Evolutionary conservation across 768 basidiomycete species (phyloP).

Genomic region (Xerocomus brunneocitrinus): DNA sequence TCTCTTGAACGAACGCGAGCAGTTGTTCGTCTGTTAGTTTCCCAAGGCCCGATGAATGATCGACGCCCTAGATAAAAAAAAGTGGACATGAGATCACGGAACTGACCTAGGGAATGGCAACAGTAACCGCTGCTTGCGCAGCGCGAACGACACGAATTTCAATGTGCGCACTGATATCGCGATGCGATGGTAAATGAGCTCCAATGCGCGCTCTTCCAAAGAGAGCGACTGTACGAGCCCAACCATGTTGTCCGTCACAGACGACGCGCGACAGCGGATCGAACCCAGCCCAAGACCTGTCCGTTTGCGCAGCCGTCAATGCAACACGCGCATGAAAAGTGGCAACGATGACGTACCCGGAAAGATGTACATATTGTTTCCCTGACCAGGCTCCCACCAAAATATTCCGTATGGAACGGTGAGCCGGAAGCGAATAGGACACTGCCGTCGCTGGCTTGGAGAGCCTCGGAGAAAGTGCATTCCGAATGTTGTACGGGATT

Average conservation of each 20-base stretch:
- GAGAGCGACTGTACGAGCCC: constrained; percentile 75
- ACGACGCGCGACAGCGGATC: constrained; percentile 62
- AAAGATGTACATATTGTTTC: constrained; percentile 93
- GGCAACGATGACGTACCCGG: constrained; percentile 39
- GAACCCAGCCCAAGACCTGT: constrained; percentile 58
- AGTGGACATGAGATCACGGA: neutral
- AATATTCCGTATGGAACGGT: too few species aligned
- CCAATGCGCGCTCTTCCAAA: constrained; percentile 56
- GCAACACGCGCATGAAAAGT: neutral
- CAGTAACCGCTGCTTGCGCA: constrained; percentile 69
- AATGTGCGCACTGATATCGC: constrained; percentile 78
- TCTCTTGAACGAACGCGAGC: constrained; percentile 47
- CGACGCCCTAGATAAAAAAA: neutral
- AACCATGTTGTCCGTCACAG: constrained; percentile 83
- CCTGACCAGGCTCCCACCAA: constrained; percentile 73
- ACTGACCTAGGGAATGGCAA: constrained; percentile 12
- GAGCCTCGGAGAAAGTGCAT: too few species aligned
- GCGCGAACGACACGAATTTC: constrained; percentile 71
- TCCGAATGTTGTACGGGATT: too few species aligned
- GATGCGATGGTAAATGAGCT: constrained; percentile 79
- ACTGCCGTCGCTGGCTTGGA: constrained; percentile 63
- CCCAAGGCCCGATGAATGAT: constrained; percentile 39
- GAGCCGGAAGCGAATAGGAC: constrained; percentile 52
- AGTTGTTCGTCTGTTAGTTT: constrained; percentile 53
- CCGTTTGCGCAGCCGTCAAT: neutral